phyloP scores from a whole-genome alignment of 1,284 basidiomycete species.

The Cutaneotrichosporon arboriforme region DNA sequence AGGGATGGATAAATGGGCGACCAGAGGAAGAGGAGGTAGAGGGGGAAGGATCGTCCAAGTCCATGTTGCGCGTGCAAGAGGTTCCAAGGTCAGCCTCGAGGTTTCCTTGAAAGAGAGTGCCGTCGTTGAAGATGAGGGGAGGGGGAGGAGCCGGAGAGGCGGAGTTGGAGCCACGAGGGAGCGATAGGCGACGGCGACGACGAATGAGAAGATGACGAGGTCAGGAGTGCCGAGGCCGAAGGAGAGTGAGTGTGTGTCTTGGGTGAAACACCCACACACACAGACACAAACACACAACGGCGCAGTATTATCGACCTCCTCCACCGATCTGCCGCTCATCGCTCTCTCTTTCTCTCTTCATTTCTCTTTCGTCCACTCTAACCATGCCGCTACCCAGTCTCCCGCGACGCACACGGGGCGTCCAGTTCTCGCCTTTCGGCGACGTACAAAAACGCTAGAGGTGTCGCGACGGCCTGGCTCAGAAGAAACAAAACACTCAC shows the following conservation, averaged over 20 bases:
- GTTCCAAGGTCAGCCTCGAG: neutral
- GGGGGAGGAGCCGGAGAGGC: neutral
- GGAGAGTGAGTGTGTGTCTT: too few relatives aligned
- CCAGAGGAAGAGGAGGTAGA: neutral
- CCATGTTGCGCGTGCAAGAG: neutral
- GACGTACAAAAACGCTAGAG: too few relatives aligned
- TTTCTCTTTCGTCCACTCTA: too few relatives aligned
- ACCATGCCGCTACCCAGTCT: neutral
- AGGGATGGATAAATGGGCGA: constrained; percentile 1
- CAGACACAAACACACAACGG: neutral
- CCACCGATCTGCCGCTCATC: neutral
- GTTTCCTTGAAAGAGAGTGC: neutral
- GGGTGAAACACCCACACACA: neutral
- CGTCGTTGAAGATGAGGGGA: neutral
- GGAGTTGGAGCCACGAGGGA: neutral
- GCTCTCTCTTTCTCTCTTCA: neutral
- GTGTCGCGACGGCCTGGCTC: too few relatives aligned
- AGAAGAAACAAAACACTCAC: constrained; percentile 20
- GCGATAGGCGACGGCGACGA: too few relatives aligned
- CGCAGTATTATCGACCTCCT: neutral
- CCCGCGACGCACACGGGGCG: too few relatives aligned
- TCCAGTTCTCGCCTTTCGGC: too few relatives aligned
- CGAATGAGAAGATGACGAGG: constrained; percentile 11
- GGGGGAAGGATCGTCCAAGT: neutral
- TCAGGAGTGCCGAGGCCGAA: neutral